These are phyloP conservation scores for Talaromyces stipitatus DNA, from an alignment of 495 filamentous ascomycete genomes.

Conservation along the genomic window DNA sequence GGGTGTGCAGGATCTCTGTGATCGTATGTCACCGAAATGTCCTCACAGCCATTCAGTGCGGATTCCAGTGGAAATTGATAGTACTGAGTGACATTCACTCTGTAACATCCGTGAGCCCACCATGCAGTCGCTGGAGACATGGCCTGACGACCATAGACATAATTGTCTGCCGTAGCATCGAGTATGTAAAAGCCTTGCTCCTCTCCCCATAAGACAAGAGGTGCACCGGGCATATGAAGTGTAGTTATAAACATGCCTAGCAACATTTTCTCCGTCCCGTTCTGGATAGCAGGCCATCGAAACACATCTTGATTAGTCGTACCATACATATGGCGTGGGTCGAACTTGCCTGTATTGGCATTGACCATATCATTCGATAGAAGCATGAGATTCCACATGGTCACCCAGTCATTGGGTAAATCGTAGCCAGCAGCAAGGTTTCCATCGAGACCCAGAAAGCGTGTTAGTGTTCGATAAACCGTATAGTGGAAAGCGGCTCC, in stretches of 20 bases:
- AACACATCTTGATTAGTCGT: constrained; percentile 70
- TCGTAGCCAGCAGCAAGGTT: constrained; percentile 54
- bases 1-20: constrained; percentile 65
- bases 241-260: constrained; percentile 59
- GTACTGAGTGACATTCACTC: constrained; percentile 47
- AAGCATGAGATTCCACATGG: constrained; percentile 54
- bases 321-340: constrained; percentile 66
- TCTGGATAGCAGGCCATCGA: constrained; percentile 60
- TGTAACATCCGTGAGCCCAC: constrained; percentile 64
- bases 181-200: constrained; percentile 64
- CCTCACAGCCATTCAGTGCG: constrained; percentile 50
- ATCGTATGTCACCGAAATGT: constrained; percentile 51
- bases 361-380: constrained; percentile 59
- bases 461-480: constrained; percentile 58
- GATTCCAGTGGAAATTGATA: constrained; percentile 50
- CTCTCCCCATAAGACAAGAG: constrained; percentile 60
- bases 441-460: constrained; percentile 60
- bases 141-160: constrained; percentile 61
- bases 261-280: constrained; percentile 54
- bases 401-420: constrained; percentile 52
- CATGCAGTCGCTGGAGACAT: constrained; percentile 62
- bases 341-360: constrained; percentile 57
- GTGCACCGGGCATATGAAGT: constrained; percentile 58
- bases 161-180: constrained; percentile 60
- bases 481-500: constrained; percentile 65